Evolutionary conservation across 352 stramenopile genomes (phyloP).

Genomic region (Phytophthora brassicae): DNA sequence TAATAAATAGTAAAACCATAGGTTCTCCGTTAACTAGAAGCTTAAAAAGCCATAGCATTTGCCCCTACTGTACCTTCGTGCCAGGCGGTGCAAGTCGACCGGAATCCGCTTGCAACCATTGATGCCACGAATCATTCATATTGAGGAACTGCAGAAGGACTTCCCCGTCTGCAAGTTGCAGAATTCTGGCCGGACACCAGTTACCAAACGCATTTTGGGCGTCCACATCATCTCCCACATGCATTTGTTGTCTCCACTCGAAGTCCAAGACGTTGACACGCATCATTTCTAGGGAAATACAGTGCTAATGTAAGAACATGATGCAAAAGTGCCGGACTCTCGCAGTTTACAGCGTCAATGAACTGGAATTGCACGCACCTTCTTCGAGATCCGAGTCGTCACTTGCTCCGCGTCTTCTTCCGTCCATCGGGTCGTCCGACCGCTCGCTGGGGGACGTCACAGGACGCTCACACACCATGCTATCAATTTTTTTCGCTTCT

Average conservation of each 20-base stretch:
- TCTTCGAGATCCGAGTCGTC: conserved; percentile 83
- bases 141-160: conserved; percentile 74
- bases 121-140: conserved; percentile 79
- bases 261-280: conserved; percentile 65
- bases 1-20: not conserved
- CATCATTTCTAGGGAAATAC: conserved; percentile 67
- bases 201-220: conserved; percentile 84
- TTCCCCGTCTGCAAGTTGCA: conserved; percentile 64
- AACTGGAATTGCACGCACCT: conserved; percentile 32
- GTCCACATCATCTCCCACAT: conserved; percentile 63
- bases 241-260: conserved; percentile 75
- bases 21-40: not conserved
- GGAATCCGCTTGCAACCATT: conserved; percentile 69
- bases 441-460: conserved; percentile 7
- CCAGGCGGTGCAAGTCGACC: conserved; percentile 55
- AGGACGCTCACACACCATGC: conserved; percentile 63
- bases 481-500: not conserved
- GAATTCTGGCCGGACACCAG: conserved; percentile 71
- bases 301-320: conserved; percentile 1
- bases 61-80: conserved; percentile 43
- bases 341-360: not conserved
- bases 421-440: conserved; percentile 29
- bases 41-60: not conserved
- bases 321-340: not conserved
- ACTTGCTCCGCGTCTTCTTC: conserved; percentile 29